Evolutionary conservation across 192 early-diverging fungal species (phyloP).

Genomic region (Coemansia sp.): DNA sequence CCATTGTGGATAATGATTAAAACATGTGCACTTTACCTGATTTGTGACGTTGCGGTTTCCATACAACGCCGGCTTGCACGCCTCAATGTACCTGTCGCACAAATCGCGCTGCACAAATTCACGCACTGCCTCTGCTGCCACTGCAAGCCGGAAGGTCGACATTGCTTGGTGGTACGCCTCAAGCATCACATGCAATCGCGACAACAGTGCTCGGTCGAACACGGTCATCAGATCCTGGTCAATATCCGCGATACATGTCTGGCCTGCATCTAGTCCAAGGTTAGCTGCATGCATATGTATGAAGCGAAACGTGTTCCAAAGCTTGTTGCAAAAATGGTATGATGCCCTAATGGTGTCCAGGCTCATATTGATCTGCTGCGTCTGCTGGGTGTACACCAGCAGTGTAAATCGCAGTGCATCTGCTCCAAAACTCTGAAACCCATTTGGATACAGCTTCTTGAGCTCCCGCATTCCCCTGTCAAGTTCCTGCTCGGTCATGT

Average conservation of each 20-base stretch:
- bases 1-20: too few relatives aligned
- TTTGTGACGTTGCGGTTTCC: slow-evolving; percentile 52
- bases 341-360: slow-evolving; percentile 80
- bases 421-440: slow-evolving; percentile 88
- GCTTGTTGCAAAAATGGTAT: slow-evolving; percentile 93
- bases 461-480: slow-evolving; percentile 63
- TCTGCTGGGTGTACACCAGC: slow-evolving; percentile 69
- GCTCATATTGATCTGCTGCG: slow-evolving; percentile 93
- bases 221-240: slow-evolving; percentile 58
- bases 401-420: slow-evolving; percentile 80
- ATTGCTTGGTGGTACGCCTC: slow-evolving; percentile 66
- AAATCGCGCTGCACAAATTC: slow-evolving; percentile 88
- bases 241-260: slow-evolving; percentile 25
- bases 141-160: slow-evolving; percentile 68
- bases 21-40: slow-evolving; percentile 49
- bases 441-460: slow-evolving; percentile 79
- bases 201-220: slow-evolving; percentile 83
- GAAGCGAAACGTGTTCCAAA: slow-evolving; percentile 85
- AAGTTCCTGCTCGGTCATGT: slow-evolving; percentile 77
- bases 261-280: slow-evolving; percentile 13
- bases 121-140: slow-evolving; percentile 76
- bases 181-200: slow-evolving; percentile 74
- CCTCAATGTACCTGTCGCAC: slow-evolving; percentile 94
- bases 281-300: slow-evolving; percentile 33
- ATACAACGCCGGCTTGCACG: slow-evolving; percentile 79